A percentile compares a stretch with the other conserved stretches of the same genome.
These are phyloP conservation scores for Rhizopogon salebrosus DNA, from an alignment of 768 basidiomycete genomes.

Conservation along the genomic window DNA sequence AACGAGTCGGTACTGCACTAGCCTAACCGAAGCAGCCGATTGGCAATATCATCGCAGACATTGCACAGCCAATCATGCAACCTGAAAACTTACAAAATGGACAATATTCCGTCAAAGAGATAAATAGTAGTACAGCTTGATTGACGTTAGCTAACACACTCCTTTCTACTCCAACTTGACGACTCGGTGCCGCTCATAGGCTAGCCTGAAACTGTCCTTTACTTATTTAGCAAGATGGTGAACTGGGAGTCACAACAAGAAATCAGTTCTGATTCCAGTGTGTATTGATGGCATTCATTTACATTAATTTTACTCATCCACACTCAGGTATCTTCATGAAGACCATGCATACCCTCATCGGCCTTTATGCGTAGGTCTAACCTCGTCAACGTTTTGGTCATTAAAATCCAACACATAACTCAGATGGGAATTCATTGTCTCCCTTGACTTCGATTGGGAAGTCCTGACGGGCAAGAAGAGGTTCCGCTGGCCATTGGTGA, in stretches of 20 bases:
- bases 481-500: conserved; percentile 44
- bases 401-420: neutral
- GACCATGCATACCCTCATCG: conserved; percentile 39
- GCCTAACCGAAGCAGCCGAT: neutral
- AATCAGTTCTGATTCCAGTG: conserved; percentile 32
- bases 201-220: neutral
- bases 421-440: conserved; percentile 42
- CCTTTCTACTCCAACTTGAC: neutral
- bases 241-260: conserved; percentile 36
- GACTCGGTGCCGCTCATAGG: neutral
- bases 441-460: conserved; percentile 38
- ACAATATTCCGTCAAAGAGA: neutral
- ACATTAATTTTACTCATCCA: neutral
- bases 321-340: conserved; percentile 32
- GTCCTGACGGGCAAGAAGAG: conserved; percentile 34
- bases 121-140: neutral
- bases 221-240: conserved; percentile 26
- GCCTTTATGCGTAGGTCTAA: conserved; percentile 38
- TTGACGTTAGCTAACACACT: neutral
- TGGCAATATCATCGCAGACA: neutral
- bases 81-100: neutral
- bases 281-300: conserved; percentile 8
- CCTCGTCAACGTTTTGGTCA: neutral
- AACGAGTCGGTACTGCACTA: neutral
- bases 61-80: neutral